Evolutionary conservation across 1,139 yeast genomes (phyloP), one percentile per base, ranked within the genome.

Genomic region (Hanseniaspora gamundiae): DNA sequence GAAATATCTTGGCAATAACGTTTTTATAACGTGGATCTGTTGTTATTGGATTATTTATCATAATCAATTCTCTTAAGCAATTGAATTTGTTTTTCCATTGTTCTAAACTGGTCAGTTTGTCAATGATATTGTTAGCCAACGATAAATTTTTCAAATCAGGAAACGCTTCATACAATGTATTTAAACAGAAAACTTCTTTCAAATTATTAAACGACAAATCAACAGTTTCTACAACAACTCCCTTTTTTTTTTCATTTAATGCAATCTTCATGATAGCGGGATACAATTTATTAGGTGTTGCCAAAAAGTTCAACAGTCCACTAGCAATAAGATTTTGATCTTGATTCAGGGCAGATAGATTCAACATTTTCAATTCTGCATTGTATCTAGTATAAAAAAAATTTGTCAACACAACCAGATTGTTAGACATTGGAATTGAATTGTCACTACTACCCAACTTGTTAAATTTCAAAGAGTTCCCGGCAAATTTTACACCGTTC

Each of bases 251-350:
- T 35, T 44, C 43, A 26, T 38, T 26, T 4, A 43, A 33, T 1
- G 95, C 95, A 17, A 93, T 66, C 58, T 83, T 86, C 86, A 91
- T 78, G 51, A 91, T 66, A 0, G 98, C 98, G 3, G 88, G 84
- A 61, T 91, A 87, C 72, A 88, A 80, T 60, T 88, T 88, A 14
- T 93, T 73, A 42, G 78, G 72, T 7, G 76, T 70, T 4, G 70
- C 60, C 0, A 78, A 66, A 16, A 74, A 67, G 20, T 76, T 71
- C 52, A 87, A 78, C 45, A 86, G 68, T 0, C 95, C 95, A 49
- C 73, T 73, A 16, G 73, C 66, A 17, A 65, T 64, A 41, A 91
- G 67, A 14, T 64, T 69, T 26, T 75, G 80, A 58, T 91, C 97
- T 43, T 71, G 72, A 48, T 74, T 73, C 55, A 87, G 76, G 44